Evolutionary conservation across 345 rosid species (phyloP), one percentile per base, ranked within the genome.

Genomic region (Eucalyptus microcorys): DNA sequence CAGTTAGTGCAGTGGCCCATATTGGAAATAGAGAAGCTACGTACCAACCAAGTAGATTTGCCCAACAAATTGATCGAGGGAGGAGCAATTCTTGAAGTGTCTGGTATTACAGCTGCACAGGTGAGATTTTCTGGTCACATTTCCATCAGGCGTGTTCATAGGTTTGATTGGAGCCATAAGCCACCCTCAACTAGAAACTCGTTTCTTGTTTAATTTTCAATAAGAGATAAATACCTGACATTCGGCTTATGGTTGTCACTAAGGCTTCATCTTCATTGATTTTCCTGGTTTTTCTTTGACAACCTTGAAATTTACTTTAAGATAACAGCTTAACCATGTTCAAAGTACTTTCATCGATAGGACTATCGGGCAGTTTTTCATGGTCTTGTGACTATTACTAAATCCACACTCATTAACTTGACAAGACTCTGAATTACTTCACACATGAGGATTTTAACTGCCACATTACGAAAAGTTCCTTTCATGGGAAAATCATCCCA

Each of bases 1-100:
- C 96, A 95, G 87, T 88, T 97, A 88, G 71, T 95, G 57, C 98
- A 95, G 86, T 96, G 98, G 99, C 98, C 99, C 3, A 87, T 96
- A 13, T 61, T 86, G 40, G 99, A 97, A 91, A 88, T 95, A 1
- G 93, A 96, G 88, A 94, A 71, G 87, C 95, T 93, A 30, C 94
- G 95, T 27, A 86, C 40, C 9, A 90, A 89, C 40, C 88, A 91
- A 81, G 92, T 94, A n/a, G 87, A 88, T 61, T 71, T 92, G 86
- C 84, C 91, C 15, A 89, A 87, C 83, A 89, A 92, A 92, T 37
- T 88, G 61, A 89, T 94, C 3, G 47, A 92, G 87, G 90, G 90
- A 90, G 93, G 92, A 88, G 89, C 95, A 30, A 34, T 79, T 30
- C 85, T 95, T 64, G 90, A 93, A 90, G 92, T 97, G 50, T 87